Base-by-base conservation (phyloP, 169 alveolate species). In the Plasmodium inui region DNA sequence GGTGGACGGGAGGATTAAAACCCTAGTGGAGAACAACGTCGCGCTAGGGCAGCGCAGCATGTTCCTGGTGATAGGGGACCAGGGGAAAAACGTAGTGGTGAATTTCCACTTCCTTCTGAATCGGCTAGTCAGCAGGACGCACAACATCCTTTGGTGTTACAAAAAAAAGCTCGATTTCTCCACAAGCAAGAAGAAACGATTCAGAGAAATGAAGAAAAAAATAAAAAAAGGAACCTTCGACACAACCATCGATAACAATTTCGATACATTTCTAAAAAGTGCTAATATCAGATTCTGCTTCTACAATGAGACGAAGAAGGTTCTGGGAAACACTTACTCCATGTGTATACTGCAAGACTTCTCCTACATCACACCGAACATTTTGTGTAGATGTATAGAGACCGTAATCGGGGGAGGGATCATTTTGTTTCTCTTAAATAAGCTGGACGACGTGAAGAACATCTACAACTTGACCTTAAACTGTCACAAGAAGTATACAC, bases 401-500 rank as follows among this genome's bases (percentile, higher is more conserved):
- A 99, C 99, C 0, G 99, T 99, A n/a, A 97, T 98, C 90, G 99
- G 99, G 0, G 99, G 99, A 14, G 99, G 99, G 28, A 79, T 99
- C 28, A 96, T 99, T 28, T 95, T 98, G 28, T 94, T 99, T 84
- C 96, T 98, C 26, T 95, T 98, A 67, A 97, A 97, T 34, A 98
- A 99, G 30, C 96, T 98, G 98, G 96, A 98, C 19, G 96, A 98
- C 34, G 89, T 97, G 79, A 95, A 96, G 57, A 94, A 96, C 78
- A 90, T 97, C 14, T 97, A 97, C 81, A 94, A 98, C 55, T 95
- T 98, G 22, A 97, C 99, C 12, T 98, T 99, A 99, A 99, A 99
- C 90, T 99, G 98, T 32, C 99, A 99, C 94, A 93, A 97, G 67
- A 97, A 99, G 95, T 98, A 96, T 92, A 96, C 98, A 57, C 97